A percentile compares a stretch with the other conserved stretches of the same genome.
Conservation (phyloP, 257 asterid species). For the Lantana camara region DNA sequence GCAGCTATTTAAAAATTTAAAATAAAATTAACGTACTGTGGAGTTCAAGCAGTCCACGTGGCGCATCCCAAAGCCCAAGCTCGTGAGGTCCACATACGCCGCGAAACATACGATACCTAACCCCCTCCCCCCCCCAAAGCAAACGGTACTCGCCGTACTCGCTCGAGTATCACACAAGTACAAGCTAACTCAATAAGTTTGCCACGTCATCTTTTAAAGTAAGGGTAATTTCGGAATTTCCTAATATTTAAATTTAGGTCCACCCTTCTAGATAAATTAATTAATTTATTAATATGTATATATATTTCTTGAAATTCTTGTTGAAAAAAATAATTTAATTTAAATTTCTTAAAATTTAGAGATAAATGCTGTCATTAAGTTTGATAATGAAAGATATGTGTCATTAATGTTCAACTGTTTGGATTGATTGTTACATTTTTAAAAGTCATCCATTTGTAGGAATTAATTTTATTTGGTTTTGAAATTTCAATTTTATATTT, state of each 20-base stretch:
- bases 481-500: no score
- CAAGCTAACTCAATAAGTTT: slow-evolving; percentile 1
- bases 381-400: background rate
- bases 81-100: background rate
- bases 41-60: slow-evolving; percentile 8
- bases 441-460: no score
- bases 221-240: no score
- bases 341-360: no score
- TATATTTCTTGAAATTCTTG: background rate
- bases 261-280: slow-evolving; percentile 10
- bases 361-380: background rate
- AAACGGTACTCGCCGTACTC: slow-evolving; percentile 4
- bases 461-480: no score
- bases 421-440: slow-evolving; percentile 11
- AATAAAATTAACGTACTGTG: background rate
- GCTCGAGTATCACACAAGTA: slow-evolving; percentile 1
- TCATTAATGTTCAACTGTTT: slow-evolving; percentile 24
- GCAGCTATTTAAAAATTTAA: no score
- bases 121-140: background rate
- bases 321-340: no score
- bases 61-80: background rate
- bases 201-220: slow-evolving; percentile 30
- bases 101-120: background rate
- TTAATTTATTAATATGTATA: background rate
- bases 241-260: slow-evolving; percentile 10